These are phyloP conservation scores for Phytophthora constricta DNA, from an alignment of 352 stramenopile species.

Conservation along the genomic window DNA sequence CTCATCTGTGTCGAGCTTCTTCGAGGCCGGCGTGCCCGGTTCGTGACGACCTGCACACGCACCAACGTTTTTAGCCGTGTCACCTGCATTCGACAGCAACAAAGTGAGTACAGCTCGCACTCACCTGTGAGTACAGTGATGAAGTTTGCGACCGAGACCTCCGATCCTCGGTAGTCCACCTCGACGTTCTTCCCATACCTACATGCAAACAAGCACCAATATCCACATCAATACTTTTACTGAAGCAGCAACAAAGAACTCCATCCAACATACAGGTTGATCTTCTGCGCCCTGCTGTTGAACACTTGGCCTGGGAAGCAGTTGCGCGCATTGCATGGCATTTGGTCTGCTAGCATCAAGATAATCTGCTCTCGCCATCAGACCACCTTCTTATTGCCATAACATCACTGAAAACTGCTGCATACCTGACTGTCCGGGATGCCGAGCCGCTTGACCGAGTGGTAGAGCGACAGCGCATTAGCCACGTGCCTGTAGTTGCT, in stretches of 20 bases:
- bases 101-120: constrained; percentile 1
- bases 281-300: constrained; percentile 90
- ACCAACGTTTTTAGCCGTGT: neutral
- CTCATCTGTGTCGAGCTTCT: constrained; percentile 89
- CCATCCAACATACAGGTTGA: constrained; percentile 81
- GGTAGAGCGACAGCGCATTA: constrained; percentile 95
- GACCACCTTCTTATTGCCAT: neutral
- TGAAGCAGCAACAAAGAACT: too few relatives aligned
- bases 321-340: constrained; percentile 93
- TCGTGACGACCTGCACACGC: constrained; percentile 73
- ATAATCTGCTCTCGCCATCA: constrained; percentile 76
- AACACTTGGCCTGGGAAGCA: constrained; percentile 92
- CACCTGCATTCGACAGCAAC: neutral
- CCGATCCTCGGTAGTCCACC: constrained; percentile 95
- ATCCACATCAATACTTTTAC: constrained; percentile 1
- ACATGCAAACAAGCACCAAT: neutral
- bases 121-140: constrained; percentile 92
- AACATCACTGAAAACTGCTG: neutral
- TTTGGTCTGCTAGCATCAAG: constrained; percentile 97
- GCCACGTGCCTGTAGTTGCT: constrained; percentile 98
- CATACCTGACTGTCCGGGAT: constrained; percentile 93
- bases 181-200: constrained; percentile 92
- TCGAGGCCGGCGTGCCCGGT: constrained; percentile 87
- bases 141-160: constrained; percentile 98
- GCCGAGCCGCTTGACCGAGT: constrained; percentile 92